Base-by-base conservation (phyloP, 2,329 filamentous ascomycete species). In the Ceratocystis papillata region DNA sequence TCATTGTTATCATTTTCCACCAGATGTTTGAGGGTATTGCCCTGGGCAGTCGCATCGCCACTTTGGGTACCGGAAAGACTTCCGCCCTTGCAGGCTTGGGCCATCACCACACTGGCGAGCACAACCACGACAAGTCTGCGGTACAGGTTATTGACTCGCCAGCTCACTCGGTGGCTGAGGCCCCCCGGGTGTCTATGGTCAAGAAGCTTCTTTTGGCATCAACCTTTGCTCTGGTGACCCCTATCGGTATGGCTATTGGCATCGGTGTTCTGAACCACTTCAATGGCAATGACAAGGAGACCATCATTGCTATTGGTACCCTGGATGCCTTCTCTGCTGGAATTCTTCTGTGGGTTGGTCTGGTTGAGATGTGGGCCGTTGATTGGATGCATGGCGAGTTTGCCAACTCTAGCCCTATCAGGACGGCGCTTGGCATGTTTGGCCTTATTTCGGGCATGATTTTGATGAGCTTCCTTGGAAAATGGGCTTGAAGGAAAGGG, bases 11-110 rank as follows among this genome's bases (percentile, higher is more conserved):
- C 67, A 76, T 90, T 66, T 90, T 90, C 76, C 88, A 90, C 72
- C 88, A 90, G 71, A 84, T 88, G 77, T 89, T 92, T 70, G 87
- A 90, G 72, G 88, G 88, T 3, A 79, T 91, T 59, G 88, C 88
- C 0, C 83, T 91, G 0, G 87, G 88, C 20, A 83, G 84, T 7
- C 83, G 86, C 15, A 90, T 90, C 69, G 85, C 87, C 7, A 79
- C 80, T 0, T 77, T 89, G 0, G 79, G 77, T 30, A 74, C 72
- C 2, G 50, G 3, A 28, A 55, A 66, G 57, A 53, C 55, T 28
- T 68, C 70, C 20, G 45, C 63, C 22, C 66, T 71, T 17, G 45
- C 70, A 68, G n/a, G 70, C 64, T 48, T 68, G n/a, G 65, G 70
- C 59, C 63, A 69, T 72, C 65, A 73, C 33, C 69, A 69, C n/a